Evolutionary conservation across 176 grass and related monocot species (phyloP).

Genomic region (Eremochloa ophiuroides): DNA sequence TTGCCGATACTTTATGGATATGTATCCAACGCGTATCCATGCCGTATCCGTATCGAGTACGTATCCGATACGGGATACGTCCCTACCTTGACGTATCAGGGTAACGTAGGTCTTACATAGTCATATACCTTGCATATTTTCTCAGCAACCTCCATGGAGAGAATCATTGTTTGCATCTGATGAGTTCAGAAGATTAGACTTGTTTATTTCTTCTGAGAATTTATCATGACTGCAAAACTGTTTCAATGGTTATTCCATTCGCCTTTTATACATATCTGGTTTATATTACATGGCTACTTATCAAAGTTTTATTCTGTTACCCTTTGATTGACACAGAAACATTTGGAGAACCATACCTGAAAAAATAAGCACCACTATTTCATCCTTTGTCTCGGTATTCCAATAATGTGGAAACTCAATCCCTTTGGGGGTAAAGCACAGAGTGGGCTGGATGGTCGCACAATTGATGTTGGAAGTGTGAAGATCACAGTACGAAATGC

Average conservation of each 20-base stretch:
- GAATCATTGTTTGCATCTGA: background rate
- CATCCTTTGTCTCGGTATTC: background rate
- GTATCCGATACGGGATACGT: too few relatives aligned
- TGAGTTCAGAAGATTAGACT: background rate
- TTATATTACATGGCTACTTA: background rate
- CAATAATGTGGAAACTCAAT: constrained; percentile 78
- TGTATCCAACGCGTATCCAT: too few relatives aligned
- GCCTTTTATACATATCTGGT: background rate
- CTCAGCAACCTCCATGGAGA: background rate
- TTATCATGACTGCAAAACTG: background rate
- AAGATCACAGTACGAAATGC: constrained; percentile 63
- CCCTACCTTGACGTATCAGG: too few relatives aligned
- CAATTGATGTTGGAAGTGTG: constrained; percentile 57
- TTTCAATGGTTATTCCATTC: background rate
- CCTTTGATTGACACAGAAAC: constrained; percentile 14
- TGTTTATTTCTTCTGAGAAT: background rate
- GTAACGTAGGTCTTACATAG: too few relatives aligned
- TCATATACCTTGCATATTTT: background rate
- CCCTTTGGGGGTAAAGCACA: constrained; percentile 61
- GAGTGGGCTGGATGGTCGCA: constrained; percentile 61
- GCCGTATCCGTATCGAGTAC: too few relatives aligned
- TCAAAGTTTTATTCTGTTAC: background rate
- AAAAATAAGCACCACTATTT: background rate
- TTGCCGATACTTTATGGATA: too few relatives aligned
- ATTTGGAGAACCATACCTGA: background rate